Evolutionary conservation across 2,329 filamentous ascomycete genomes (phyloP), one percentile per base, ranked within the genome.

Genomic region (Verticillium alfalfae): DNA sequence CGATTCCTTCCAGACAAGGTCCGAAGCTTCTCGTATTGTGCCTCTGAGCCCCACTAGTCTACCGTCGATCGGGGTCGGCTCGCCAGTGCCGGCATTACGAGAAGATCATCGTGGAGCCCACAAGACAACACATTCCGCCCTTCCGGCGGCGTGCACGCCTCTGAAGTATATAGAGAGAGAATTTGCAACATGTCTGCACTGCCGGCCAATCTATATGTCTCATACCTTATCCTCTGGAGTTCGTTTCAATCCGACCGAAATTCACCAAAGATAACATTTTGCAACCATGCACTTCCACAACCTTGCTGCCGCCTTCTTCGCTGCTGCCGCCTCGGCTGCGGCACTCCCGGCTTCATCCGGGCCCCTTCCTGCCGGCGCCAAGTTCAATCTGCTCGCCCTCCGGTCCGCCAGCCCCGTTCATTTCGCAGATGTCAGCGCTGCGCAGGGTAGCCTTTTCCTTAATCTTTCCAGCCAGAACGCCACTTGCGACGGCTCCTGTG

Each of bases 371-470:
- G 18, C 45, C 45, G 45, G 45, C 9, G 45, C 45, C 45, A 52
- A 52, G 45, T 52, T 52, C 45, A 52, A 22, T 18, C n/a, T 52
- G 45, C 45, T 84, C 68, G 72, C 81, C 62, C 77, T 85, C 61
- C 78, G 77, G 63, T 81, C 82, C 37, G 80, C 75, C 66, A 80
- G 74, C 60, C 70, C 67, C 2, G 74, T 87, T 31, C 84, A 87
- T 66, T 79, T 79, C 64, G 64, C 71, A 26, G 56, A 60, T 38
- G 70, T 84, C 68, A 76, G 77, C 64, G 85, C 85, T 37, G 69
- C 75, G 6, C 64, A 71, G 59, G 71, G 72, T 68, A 73, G 73
- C 67, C 65, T 88, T 63, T 74, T 78, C 61, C 69, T 84, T 64
- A 73, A 78, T 60, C 70, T 79, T 34, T 65, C 72, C 6, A 66